Conservation (phyloP, 345 rosid species). For the Acer campestre region DNA sequence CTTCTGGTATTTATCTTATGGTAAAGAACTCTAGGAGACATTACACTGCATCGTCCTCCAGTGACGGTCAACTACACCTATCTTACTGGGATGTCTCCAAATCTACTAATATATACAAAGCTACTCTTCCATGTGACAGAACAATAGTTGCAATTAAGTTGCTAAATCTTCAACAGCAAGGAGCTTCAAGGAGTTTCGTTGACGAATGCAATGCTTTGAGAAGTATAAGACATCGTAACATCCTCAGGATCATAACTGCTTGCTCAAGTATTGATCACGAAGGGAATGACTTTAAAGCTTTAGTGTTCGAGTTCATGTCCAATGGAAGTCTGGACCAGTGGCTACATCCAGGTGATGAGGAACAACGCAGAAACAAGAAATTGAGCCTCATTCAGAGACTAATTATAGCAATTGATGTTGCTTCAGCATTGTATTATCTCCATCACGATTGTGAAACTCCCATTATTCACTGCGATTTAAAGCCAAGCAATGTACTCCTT, state of each 20-base stretch:
- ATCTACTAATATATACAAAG: not conserved
- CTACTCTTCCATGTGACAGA: not conserved
- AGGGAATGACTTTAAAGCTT: slow-evolving; percentile 26
- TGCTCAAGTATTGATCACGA: slow-evolving; percentile 21
- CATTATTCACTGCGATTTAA: slow-evolving; percentile 31
- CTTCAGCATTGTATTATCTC: too few species aligned
- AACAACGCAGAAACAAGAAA: not conserved
- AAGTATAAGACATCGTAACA: slow-evolving; percentile 23
- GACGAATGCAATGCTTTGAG: slow-evolving; percentile 28
- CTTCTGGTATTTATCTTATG: not conserved
- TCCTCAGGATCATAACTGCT: slow-evolving; percentile 22
- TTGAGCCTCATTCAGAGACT: not conserved
- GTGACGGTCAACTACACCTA: not conserved
- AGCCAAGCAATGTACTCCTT: slow-evolving; percentile 36
- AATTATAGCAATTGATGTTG: too few species aligned
- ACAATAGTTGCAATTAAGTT: slow-evolving; percentile 11
- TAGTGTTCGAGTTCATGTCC: slow-evolving; percentile 21
- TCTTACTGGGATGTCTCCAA: not conserved
- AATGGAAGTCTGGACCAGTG: slow-evolving; percentile 25
- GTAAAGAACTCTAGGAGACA: not conserved
- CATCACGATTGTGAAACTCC: slow-evolving; percentile 19
- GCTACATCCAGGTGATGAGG: slow-evolving; percentile 3
- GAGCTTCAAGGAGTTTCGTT: slow-evolving; percentile 21
- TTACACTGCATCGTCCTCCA: not conserved
- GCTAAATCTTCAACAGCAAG: slow-evolving; percentile 10